These are phyloP conservation scores for Escallonia rubra DNA, from an alignment of 129 eudicot species.

Conservation along the genomic window DNA sequence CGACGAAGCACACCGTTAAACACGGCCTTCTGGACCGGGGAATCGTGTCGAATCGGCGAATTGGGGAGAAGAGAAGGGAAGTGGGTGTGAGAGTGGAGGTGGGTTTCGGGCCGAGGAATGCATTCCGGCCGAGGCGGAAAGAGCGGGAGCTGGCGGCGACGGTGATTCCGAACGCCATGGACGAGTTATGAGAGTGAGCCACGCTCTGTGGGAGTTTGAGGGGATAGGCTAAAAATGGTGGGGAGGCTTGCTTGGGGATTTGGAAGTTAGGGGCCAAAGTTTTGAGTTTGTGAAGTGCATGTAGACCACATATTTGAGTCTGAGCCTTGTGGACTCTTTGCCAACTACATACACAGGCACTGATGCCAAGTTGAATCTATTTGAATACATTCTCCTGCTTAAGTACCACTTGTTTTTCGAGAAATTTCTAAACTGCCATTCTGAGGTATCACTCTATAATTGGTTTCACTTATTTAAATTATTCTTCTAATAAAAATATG, in stretches of 20 bases:
- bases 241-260: not conserved
- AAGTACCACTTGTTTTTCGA: no score
- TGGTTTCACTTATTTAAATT: no score
- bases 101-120: constrained; percentile 32
- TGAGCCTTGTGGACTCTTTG: not conserved
- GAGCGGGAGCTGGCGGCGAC: constrained; percentile 43
- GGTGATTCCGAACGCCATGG: constrained; percentile 61
- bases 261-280: not conserved
- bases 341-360: not conserved
- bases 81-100: constrained; percentile 15
- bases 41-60: constrained; percentile 9
- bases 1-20: constrained; percentile 46
- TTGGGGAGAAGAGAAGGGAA: constrained; percentile 6
- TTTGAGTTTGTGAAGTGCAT: constrained; percentile 6
- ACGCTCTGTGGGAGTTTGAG: not conserved
- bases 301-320: constrained; percentile 41
- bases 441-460: no score
- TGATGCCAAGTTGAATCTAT: no score
- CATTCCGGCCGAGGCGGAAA: constrained; percentile 19
- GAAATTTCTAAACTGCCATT: no score
- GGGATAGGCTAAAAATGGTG: constrained; percentile 12
- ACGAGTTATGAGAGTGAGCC: not conserved
- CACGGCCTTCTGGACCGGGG: constrained; percentile 14
- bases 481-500: no score
- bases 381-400: no score